Evolutionary conservation across 306 rosid genomes (phyloP), one percentile per base, ranked within the genome.

Genomic region (Psophocarpus tetragonolobus): DNA sequence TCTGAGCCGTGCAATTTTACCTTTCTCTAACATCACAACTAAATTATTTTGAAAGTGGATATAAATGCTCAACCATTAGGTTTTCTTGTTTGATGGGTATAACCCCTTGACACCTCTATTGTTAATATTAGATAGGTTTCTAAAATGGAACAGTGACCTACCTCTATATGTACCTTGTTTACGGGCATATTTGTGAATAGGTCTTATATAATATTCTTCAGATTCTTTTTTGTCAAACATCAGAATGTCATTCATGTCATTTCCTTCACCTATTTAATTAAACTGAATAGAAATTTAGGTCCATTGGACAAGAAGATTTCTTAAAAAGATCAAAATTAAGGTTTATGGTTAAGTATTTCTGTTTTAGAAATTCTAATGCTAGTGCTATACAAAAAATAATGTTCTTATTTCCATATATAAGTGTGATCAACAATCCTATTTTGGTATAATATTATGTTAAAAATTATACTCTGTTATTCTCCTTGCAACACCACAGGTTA

Each of bases 1-100:
- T 29, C 57, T 17, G 33, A 44, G 29, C 39, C 11, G 47, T 29
- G 29, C 39, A 26, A 48, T 29, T 51, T 27, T 72, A 36, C 32
- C 74, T 77, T 68, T 61, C 60, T 39, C 68, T 41, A 50, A 50
- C 32, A 70, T 33, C 53, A 32, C 66, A 2, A 35, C 72, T 62
- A 56, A 60, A 32, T 58, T 47, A 27, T 60, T 61, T 57, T 45
- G 20, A n/a, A 61, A 30, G 76, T 30, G 39, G 30, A 33, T 71
- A 26, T 48, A 8, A 17, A 36, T 76, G 41, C 54, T 15, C 33
- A 58, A 38, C 64, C 20, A 23, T 11, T 17, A 20, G 10, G 50
- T 42, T 26, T 30, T 56, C 20, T 44, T 32, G 13, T 24, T 30
- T 69, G 30, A 21, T 38, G 62, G 62, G 36, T 77, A 29, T 39